Evolutionary conservation across 208 protist genomes (phyloP), one percentile per base, ranked within the genome.

Genomic region (Crithidia mellificae): DNA sequence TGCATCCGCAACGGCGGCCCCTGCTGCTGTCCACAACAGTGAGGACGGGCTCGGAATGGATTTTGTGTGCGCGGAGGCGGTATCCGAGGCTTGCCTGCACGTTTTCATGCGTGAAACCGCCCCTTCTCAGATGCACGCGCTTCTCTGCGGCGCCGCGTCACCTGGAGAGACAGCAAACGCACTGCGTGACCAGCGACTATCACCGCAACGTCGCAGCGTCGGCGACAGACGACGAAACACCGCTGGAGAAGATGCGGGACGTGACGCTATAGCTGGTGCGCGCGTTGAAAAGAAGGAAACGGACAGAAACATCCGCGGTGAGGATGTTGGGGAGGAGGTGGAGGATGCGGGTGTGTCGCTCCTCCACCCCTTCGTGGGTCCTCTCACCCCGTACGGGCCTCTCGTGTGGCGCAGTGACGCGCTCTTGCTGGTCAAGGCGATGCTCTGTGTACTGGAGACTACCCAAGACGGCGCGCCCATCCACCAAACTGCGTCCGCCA

Each of bases 401-500:
- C 70, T 69, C 14, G 70, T 74, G 44, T 32, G 44, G 39, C 34
- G 65, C 43, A 69, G 62, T 20, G 54, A 69, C 29, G 25, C 29
- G 6, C 47, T 75, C 54, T 55, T 75, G 52, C 55, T 75, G 4
- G 70, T 75, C 29, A 63, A 56, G 36, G 61, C 70, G 46, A 65
- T 62, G 38, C 62, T 75, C 11, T 51, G 38, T 29, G 70, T 64
- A 38, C 22, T 75, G 46, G 44, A 46, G 19, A 19, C 19, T 24
- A 25, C 29, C 6, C 6, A 41, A 17, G 34, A 5, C 5, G 34
- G 7, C 34, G 34, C 34, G 34, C 7, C 34, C 32, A 6, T 8
- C 19, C 52, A 12, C 15, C 32, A 22, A n/a, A n/a, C n/a, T n/a
- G n/a, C n/a, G n/a, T n/a, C 6, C 25, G 14, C 34, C 19, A 46